Conservation (phyloP, 768 basidiomycete species). For the Boletellus emodensis region DNA sequence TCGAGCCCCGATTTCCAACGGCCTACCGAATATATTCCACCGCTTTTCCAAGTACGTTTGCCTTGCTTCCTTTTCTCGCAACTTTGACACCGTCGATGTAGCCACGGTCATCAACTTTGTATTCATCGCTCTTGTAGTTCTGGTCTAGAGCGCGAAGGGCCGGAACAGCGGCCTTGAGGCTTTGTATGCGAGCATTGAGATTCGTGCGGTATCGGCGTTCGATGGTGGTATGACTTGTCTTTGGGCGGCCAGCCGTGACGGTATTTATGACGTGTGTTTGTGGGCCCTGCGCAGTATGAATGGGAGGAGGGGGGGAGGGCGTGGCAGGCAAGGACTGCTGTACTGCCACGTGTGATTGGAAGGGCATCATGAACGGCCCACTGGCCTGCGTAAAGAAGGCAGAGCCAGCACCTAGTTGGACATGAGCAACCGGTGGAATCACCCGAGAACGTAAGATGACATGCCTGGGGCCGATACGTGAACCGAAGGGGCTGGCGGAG, state of each 20-base stretch:
- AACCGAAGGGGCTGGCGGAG: conserved; percentile 28
- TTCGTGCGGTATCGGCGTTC: conserved; percentile 88
- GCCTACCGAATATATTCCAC: conserved; percentile 79
- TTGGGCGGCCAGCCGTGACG: conserved; percentile 31
- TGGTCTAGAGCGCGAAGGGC: conserved; percentile 77
- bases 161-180: conserved; percentile 75
- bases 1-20: background rate
- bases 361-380: conserved; percentile 29
- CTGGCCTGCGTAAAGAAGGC: conserved; percentile 16
- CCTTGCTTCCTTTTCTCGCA: conserved; percentile 87
- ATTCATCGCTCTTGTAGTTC: conserved; percentile 38
- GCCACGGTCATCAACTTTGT: conserved; percentile 72
- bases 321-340: conserved; percentile 32
- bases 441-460: background rate
- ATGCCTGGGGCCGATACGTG: conserved; percentile 21
- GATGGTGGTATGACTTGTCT: conserved; percentile 87
- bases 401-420: conserved; percentile 23
- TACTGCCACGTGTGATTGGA: conserved; percentile 29
- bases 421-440: background rate
- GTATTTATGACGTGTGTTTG: conserved; percentile 22
- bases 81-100: conserved; percentile 92
- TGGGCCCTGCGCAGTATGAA: conserved; percentile 21
- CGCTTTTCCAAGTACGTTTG: conserved; percentile 85
- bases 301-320: conserved; percentile 38
- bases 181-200: conserved; percentile 81